A percentile compares a stretch with the other conserved stretches of the same genome.
Conservation (phyloP, 176 grass and related monocot species). For the Eleusine coracana region DNA sequence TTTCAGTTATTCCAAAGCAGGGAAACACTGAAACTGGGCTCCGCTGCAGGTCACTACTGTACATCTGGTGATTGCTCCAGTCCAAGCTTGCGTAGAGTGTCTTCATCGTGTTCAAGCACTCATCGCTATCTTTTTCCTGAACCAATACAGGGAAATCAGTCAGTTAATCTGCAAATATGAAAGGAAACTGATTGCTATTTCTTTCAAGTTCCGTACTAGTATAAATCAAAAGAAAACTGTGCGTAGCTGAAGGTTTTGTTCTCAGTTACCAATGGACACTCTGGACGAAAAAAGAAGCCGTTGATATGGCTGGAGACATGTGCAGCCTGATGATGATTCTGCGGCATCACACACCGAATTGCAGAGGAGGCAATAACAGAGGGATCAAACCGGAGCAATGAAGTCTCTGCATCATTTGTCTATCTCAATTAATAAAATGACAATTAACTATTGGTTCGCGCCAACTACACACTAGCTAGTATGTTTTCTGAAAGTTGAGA, state of each 20-base stretch:
- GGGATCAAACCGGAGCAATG: constrained; percentile 45
- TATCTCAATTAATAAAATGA: not conserved
- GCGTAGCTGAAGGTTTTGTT: not conserved
- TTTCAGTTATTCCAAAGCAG: not conserved
- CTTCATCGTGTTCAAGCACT: constrained; percentile 48
- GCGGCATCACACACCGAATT: constrained; percentile 22
- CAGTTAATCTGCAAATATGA: not conserved
- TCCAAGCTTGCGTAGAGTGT: constrained; percentile 8
- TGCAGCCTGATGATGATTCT: not conserved
- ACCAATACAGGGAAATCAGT: not conserved
- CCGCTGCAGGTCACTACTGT: not conserved
- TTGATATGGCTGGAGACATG: not conserved
- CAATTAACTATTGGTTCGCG: not conserved
- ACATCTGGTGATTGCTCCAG: not conserved
- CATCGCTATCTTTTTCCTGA: not conserved
- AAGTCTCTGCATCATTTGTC: constrained; percentile 27
- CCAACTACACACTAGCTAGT: no score
- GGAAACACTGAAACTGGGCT: constrained; percentile 35
- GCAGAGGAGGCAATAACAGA: constrained; percentile 58
- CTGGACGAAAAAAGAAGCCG: not conserved
- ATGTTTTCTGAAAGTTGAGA: not conserved
- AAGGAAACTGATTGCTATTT: no score
- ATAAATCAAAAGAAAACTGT: no score
- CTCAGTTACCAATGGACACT: constrained; percentile 12
- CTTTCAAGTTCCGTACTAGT: no score